These are phyloP conservation scores for Oidiodendron maius DNA, from an alignment of 495 filamentous ascomycete species.

Conservation along the genomic window DNA sequence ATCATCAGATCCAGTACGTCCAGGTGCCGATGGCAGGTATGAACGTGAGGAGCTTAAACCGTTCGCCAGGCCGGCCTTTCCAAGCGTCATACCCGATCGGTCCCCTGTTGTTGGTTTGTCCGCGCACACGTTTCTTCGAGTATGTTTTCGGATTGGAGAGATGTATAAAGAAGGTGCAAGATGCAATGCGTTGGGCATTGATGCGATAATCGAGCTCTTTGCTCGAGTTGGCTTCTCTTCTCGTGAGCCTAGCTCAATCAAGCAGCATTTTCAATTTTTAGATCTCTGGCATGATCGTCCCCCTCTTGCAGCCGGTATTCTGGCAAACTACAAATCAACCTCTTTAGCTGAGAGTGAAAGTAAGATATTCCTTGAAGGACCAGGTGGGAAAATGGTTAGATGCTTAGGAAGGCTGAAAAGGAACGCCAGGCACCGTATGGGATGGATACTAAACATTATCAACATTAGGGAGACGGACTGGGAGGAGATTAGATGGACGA, in stretches of 20 bases:
- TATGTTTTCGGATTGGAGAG: slow-evolving; percentile 57
- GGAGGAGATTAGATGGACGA: slow-evolving; percentile 43
- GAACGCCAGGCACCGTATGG: slow-evolving; percentile 26
- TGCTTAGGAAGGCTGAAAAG: slow-evolving; percentile 46
- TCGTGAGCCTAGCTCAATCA: slow-evolving; percentile 34
- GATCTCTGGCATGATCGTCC: slow-evolving; percentile 53
- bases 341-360: slow-evolving; percentile 43
- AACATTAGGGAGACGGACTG: slow-evolving; percentile 46
- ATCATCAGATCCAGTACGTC: not conserved
- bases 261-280: slow-evolving; percentile 52
- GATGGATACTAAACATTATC: slow-evolving; percentile 43
- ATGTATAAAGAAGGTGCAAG: slow-evolving; percentile 40
- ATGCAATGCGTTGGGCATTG: slow-evolving; percentile 26
- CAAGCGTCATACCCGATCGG: slow-evolving; percentile 39
- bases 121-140: slow-evolving; percentile 38
- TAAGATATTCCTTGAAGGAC: slow-evolving; percentile 28
- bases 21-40: slow-evolving; percentile 11
- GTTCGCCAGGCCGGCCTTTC: slow-evolving; percentile 46
- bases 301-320: slow-evolving; percentile 44
- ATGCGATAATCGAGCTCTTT: slow-evolving; percentile 51
- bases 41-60: slow-evolving; percentile 22
- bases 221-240: slow-evolving; percentile 48
- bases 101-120: slow-evolving; percentile 47
- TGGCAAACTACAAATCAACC: slow-evolving; percentile 40
- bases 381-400: slow-evolving; percentile 37